Evolutionary conservation across 768 basidiomycete species (phyloP), one percentile per base, ranked within the genome.

Genomic region (Tulasnella sp.): DNA sequence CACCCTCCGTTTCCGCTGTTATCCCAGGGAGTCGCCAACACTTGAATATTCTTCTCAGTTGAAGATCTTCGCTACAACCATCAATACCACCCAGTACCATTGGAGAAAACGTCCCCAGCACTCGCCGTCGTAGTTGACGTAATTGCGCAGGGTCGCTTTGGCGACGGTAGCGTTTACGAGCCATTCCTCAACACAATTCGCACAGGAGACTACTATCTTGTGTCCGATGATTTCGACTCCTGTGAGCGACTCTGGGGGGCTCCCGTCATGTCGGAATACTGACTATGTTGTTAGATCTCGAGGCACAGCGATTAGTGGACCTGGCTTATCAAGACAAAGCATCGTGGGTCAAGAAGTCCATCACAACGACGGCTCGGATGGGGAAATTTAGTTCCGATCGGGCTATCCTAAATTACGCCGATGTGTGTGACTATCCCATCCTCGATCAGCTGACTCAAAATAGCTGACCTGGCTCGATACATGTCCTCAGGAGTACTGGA

Each of bases 331-430:
- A 88, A 71, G 93, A 99, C 84, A 91, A 89, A 79, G 89, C 91
- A 0, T 92, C 93, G 82, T 99, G 98, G 98, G 90, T 92, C 85
- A 94, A 95, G 87, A 98, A 97, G 87, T 93, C 92, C 21, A 95
- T 96, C 84, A 86, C 88, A 71, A 96, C 95, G 18, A 91, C 92
- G 8, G 93, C 93, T 46, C 94, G 93, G 88, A 91, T 90, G 79
- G 12, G 96, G 85, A 97, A 96, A 84, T 98, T 98, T 88, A 96
- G 95, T 85, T 94, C 94, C 46, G 97, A 99, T 84, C 90, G 97
- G 76, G 94, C 95, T 4, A 97, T 98, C 83, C 90, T 91, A 82
- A 93, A 96, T 84, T 97, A 97, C 83, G 96, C 95, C 1, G 95
- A 97, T 82, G 84, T 79, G 88, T 68, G 96, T 95, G 19, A 91